Evolutionary conservation across 78 protist genomes (phyloP).

Genomic region (Dictyostelium citrinum): DNA sequence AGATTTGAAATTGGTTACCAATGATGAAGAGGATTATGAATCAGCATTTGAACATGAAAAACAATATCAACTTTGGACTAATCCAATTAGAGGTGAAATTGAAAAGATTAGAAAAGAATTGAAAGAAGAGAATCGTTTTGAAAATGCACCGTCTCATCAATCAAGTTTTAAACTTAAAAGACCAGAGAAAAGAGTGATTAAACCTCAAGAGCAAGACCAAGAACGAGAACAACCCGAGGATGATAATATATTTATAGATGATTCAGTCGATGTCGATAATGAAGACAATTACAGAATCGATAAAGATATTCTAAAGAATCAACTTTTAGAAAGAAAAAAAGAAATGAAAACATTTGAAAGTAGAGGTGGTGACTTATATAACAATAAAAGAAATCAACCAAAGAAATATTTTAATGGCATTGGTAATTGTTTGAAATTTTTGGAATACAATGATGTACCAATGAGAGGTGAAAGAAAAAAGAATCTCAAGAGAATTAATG

Average conservation of each 20-base stretch:
- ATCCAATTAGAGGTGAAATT: not conserved
- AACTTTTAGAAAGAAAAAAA: not conserved
- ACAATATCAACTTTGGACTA: not conserved
- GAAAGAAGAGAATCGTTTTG: not conserved
- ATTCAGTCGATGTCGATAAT: constrained; percentile 1
- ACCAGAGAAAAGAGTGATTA: not conserved
- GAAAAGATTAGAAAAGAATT: not conserved
- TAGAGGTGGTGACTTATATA: constrained; percentile 14
- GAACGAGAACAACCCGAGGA: not conserved
- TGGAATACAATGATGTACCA: not conserved
- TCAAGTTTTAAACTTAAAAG: not conserved
- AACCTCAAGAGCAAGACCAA: not conserved
- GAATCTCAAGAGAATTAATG: not conserved
- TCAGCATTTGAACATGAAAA: not conserved
- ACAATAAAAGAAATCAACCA: constrained; percentile 50
- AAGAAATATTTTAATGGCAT: not conserved
- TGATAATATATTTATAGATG: not conserved
- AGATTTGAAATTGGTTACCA: not conserved
- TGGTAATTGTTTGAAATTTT: constrained; percentile 48
- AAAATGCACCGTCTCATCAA: not conserved
- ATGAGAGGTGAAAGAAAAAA: not conserved
- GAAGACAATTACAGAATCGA: not conserved
- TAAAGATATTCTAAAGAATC: not conserved
- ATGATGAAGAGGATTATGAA: not conserved
- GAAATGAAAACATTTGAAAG: not conserved